Evolutionary conservation across 192 early-diverging fungal genomes (phyloP).

Genomic region (Coemansia sp.): DNA sequence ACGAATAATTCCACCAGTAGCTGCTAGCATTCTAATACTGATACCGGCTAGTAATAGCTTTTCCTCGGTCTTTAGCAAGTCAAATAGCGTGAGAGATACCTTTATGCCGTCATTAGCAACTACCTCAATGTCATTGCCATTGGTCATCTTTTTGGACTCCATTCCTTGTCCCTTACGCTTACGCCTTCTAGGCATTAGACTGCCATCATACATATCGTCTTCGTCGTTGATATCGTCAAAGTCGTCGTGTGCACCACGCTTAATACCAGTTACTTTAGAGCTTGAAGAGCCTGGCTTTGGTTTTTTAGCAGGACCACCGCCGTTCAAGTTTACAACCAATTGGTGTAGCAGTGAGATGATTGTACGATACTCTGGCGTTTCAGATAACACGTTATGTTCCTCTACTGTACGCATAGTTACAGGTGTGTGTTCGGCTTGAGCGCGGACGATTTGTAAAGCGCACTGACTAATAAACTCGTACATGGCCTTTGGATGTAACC

Average conservation of each 20-base stretch:
- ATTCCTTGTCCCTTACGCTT: slow-evolving; percentile 19
- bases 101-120: slow-evolving; percentile 20
- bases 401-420: not conserved
- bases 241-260: not conserved
- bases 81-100: slow-evolving; percentile 30
- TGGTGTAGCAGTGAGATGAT: slow-evolving; percentile 12
- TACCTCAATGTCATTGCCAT: slow-evolving; percentile 8
- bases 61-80: slow-evolving; percentile 40
- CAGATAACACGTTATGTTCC: slow-evolving; percentile 4
- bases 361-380: not conserved
- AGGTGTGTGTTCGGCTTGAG: slow-evolving; percentile 5
- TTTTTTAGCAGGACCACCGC: not conserved
- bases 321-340: slow-evolving; percentile 8
- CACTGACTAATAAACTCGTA: slow-evolving; percentile 42
- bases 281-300: not conserved
- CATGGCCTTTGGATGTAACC: slow-evolving; percentile 40
- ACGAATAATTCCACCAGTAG: slow-evolving; percentile 34
- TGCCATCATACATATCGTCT: not conserved
- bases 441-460: slow-evolving; percentile 18
- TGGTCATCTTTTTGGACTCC: not conserved
- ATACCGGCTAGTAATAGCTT: slow-evolving; percentile 40
- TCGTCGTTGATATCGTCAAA: not conserved
- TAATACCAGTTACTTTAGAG: not conserved
- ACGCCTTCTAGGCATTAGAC: slow-evolving; percentile 8
- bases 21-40: slow-evolving; percentile 37